These are phyloP conservation scores for Thermomyces lanuginosus DNA, from an alignment of 2,329 filamentous ascomycete genomes.

Conservation along the genomic window DNA sequence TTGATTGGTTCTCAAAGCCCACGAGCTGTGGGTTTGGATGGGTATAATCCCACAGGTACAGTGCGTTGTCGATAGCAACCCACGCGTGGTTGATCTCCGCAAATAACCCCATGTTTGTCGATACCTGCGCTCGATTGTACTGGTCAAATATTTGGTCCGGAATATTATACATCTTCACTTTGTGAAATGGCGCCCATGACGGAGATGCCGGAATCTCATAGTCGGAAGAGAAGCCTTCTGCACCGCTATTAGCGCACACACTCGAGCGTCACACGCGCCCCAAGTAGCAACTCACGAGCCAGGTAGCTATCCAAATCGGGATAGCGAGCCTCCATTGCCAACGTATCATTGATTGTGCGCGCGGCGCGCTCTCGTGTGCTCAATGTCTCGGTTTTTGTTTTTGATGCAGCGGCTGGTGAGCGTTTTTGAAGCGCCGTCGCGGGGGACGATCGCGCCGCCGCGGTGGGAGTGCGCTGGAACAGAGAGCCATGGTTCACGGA, in stretches of 20 bases:
- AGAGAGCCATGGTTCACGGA: slow-evolving; percentile 22
- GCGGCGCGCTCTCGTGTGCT: slow-evolving; percentile 67
- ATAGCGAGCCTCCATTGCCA: slow-evolving; percentile 62
- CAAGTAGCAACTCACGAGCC: slow-evolving; percentile 47
- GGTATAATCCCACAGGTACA: slow-evolving; percentile 97
- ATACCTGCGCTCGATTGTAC: slow-evolving; percentile 72
- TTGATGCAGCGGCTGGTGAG: slow-evolving; percentile 21
- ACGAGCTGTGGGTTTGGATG: slow-evolving; percentile 79
- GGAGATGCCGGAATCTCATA: slow-evolving; percentile 58
- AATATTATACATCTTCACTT: slow-evolving; percentile 70
- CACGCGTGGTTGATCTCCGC: slow-evolving; percentile 89
- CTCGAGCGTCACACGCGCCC: slow-evolving; percentile 3
- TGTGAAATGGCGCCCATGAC: slow-evolving; percentile 81
- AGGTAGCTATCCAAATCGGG: slow-evolving; percentile 83
- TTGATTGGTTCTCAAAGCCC: slow-evolving; percentile 75
- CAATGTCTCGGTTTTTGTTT: slow-evolving; percentile 35
- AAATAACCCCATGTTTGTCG: slow-evolving; percentile 89
- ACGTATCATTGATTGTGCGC: slow-evolving; percentile 61
- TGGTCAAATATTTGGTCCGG: slow-evolving; percentile 86
- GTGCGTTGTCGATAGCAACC: slow-evolving; percentile 85
- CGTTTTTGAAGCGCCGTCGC: slow-evolving; percentile 18
- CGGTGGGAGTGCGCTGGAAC: slow-evolving; percentile 15
- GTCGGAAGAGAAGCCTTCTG: slow-evolving; percentile 79
- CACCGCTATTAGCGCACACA: slow-evolving; percentile 16
- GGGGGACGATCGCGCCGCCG: slow-evolving; percentile 15